These are phyloP conservation scores for Eucalyptus albens DNA, from an alignment of 345 rosid genomes.

Conservation along the genomic window DNA sequence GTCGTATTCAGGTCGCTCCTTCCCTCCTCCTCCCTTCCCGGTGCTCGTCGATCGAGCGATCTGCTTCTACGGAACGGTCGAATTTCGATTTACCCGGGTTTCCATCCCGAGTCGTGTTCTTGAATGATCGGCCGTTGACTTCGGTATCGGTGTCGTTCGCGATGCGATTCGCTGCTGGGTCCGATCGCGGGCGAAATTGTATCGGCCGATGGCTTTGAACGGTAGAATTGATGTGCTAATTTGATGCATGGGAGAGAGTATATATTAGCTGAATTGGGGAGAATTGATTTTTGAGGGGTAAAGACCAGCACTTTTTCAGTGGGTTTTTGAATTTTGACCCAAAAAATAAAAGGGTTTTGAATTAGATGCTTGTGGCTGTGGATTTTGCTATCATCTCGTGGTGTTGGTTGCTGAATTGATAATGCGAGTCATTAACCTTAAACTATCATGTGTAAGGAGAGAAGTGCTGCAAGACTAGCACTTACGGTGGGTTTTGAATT, in stretches of 20 bases:
- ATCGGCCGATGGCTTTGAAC: no score
- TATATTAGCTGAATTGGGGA: no score
- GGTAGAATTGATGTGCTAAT: no score
- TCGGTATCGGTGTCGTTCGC: neutral
- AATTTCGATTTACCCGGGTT: no score
- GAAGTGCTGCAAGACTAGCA: no score
- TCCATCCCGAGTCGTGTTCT: neutral
- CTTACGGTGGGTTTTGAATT: neutral
- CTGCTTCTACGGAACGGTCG: no score
- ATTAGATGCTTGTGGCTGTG: neutral
- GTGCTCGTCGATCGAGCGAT: neutral
- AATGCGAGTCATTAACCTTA: neutral
- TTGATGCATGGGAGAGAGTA: no score
- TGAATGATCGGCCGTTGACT: neutral
- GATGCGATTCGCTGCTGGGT: no score
- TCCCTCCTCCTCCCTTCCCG: neutral
- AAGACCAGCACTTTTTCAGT: neutral
- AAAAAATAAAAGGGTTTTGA: no score
- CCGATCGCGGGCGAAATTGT: no score
- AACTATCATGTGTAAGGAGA: neutral
- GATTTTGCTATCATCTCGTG: neutral
- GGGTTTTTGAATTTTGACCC: no score
- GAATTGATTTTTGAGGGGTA: no score
- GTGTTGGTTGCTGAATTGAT: neutral
- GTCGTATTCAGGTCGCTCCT: conserved; percentile 46